These are phyloP conservation scores for Detonula confervacea DNA, from an alignment of 352 stramenopile species.

Conservation along the genomic window DNA sequence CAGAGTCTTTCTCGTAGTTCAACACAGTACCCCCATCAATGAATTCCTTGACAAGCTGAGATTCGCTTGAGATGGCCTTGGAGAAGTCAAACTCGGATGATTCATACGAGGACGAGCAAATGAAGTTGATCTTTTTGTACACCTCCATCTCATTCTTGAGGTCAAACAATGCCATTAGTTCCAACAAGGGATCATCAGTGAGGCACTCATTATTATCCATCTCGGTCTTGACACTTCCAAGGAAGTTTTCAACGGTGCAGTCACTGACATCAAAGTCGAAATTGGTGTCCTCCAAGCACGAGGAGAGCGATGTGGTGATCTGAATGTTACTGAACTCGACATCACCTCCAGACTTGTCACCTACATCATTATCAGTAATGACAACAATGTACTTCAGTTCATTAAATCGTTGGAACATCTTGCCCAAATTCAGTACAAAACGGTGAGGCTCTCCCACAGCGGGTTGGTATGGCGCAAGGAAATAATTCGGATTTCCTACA, in stretches of 20 bases:
- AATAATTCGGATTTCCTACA: not conserved
- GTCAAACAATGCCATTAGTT: constrained; percentile 26
- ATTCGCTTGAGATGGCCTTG: constrained; percentile 3
- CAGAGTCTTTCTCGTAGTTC: constrained; percentile 19
- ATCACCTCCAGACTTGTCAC: constrained; percentile 22
- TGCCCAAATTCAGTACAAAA: constrained; percentile 23
- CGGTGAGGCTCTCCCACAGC: not conserved
- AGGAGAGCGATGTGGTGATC: constrained; percentile 12
- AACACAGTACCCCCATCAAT: constrained; percentile 20
- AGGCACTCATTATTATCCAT: constrained; percentile 5
- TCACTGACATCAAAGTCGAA: not conserved
- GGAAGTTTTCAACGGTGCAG: not conserved
- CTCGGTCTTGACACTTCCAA: not conserved
- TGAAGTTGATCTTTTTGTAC: constrained; percentile 19
- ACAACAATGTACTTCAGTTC: constrained; percentile 25
- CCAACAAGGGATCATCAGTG: constrained; percentile 21
- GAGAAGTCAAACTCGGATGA: not conserved
- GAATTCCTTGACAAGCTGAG: constrained; percentile 16
- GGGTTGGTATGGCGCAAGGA: constrained; percentile 3
- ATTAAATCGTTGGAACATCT: constrained; percentile 14
- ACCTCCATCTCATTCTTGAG: constrained; percentile 10
- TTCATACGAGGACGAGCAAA: constrained; percentile 13
- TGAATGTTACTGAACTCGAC: constrained; percentile 17
- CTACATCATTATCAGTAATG: constrained; percentile 23
- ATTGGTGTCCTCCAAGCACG: not conserved